These are phyloP conservation scores for Neurospora sp. DNA, from an alignment of 495 filamentous ascomycete species.

Conservation along the genomic window DNA sequence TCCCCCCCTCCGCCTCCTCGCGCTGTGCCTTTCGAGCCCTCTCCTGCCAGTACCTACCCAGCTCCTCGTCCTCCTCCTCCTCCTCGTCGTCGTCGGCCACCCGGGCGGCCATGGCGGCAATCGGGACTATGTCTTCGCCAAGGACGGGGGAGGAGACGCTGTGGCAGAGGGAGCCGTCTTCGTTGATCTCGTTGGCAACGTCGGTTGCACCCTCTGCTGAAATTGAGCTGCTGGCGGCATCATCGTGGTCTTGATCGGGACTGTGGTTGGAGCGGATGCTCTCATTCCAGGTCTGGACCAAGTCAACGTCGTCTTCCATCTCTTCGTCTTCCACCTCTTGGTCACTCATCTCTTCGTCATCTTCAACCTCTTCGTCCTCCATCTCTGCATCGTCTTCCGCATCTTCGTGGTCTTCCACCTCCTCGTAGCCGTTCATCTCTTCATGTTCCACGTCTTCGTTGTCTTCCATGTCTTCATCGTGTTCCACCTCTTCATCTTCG, in stretches of 20 bases:
- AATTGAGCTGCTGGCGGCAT: background rate
- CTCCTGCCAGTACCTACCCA: background rate
- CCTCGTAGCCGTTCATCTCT: background rate
- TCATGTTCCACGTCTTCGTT: background rate
- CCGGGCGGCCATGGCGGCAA: background rate
- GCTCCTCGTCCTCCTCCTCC: background rate
- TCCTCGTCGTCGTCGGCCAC: background rate
- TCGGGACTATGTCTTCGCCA: background rate
- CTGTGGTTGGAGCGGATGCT: background rate
- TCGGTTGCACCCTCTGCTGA: background rate
- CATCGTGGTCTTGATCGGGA: background rate
- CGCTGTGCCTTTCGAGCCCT: background rate
- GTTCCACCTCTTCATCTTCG: background rate
- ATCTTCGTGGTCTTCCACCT: background rate
- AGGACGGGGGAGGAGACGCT: background rate
- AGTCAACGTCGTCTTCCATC: background rate
- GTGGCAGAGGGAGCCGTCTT: background rate
- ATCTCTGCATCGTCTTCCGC: background rate
- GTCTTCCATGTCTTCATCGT: background rate
- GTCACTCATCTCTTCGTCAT: background rate
- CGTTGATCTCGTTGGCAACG: background rate
- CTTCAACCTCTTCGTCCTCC: background rate
- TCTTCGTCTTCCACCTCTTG: background rate
- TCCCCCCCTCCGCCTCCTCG: background rate
- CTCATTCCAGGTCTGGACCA: background rate